Evolutionary conservation across 1,284 basidiomycete genomes (phyloP).

Genomic region (Apiotrichum veenhuisii): DNA sequence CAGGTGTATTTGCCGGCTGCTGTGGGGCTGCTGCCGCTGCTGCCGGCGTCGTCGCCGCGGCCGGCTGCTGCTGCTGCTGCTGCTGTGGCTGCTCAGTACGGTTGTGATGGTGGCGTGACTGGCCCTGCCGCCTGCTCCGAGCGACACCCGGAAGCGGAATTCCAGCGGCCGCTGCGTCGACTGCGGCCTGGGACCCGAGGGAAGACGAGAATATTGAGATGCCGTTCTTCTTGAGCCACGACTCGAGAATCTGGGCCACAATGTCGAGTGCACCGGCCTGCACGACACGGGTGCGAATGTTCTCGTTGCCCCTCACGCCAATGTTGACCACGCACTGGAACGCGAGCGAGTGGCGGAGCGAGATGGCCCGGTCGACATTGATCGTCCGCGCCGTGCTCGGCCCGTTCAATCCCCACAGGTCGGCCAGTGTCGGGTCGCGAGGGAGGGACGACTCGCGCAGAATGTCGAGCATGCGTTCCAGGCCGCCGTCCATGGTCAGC

Average conservation of each 20-base stretch:
- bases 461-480: slow-evolving; percentile 91
- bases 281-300: slow-evolving; percentile 85
- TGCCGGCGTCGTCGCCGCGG: neutral
- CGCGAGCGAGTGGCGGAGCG: slow-evolving; percentile 81
- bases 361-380: slow-evolving; percentile 71
- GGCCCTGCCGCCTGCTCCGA: slow-evolving; percentile 8
- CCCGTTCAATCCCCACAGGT: slow-evolving; percentile 49
- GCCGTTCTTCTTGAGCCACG: slow-evolving; percentile 79
- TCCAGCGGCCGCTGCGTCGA: slow-evolving; percentile 55
- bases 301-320: slow-evolving; percentile 92
- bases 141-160: slow-evolving; percentile 48
- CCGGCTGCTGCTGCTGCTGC: neutral
- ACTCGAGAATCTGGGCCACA: slow-evolving; percentile 89
- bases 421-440: slow-evolving; percentile 39
- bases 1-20: neutral
- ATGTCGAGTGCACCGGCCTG: slow-evolving; percentile 94
- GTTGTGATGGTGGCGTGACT: slow-evolving; percentile 7
- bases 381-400: slow-evolving; percentile 50
- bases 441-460: slow-evolving; percentile 70
- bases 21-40: neutral
- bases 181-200: slow-evolving; percentile 58
- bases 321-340: slow-evolving; percentile 98
- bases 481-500: slow-evolving; percentile 93
- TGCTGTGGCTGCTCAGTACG: slow-evolving; percentile 8
- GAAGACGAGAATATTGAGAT: slow-evolving; percentile 46